These are phyloP conservation scores for Coemansia sp. DNA, from an alignment of 192 early-diverging fungal species.

Conservation along the genomic window DNA sequence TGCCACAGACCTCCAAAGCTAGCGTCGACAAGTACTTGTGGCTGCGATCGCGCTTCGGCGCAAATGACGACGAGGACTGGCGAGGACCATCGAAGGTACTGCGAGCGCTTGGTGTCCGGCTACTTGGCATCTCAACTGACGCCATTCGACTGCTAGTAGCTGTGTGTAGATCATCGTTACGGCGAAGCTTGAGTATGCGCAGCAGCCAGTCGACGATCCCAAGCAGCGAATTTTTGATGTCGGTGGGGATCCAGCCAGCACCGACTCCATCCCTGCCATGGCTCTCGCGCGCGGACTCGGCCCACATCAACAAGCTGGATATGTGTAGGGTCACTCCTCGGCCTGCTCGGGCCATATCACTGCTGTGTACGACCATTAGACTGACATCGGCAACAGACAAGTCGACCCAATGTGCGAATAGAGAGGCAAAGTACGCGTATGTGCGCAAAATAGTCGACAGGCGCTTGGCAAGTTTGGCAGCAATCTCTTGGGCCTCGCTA, in stretches of 20 bases:
- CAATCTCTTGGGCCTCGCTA: slow-evolving; percentile 29
- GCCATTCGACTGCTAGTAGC: neutral
- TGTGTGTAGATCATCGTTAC: slow-evolving; percentile 5
- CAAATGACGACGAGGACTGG: slow-evolving; percentile 4
- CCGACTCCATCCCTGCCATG: slow-evolving; percentile 1
- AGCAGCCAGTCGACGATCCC: slow-evolving; percentile 37
- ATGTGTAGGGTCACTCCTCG: slow-evolving; percentile 50
- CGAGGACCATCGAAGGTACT: neutral
- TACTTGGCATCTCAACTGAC: neutral
- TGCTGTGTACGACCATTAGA: slow-evolving; percentile 39
- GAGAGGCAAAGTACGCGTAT: slow-evolving; percentile 49
- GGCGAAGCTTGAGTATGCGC: slow-evolving; percentile 19
- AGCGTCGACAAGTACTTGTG: slow-evolving; percentile 49
- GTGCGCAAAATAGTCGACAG: slow-evolving; percentile 50
- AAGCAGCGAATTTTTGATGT: slow-evolving; percentile 32
- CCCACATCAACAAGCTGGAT: slow-evolving; percentile 43
- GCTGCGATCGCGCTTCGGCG: slow-evolving; percentile 24
- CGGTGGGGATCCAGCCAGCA: slow-evolving; percentile 24
- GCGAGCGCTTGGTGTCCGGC: neutral
- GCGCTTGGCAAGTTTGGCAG: slow-evolving; percentile 39
- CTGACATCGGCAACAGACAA: slow-evolving; percentile 41
- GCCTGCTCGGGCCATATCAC: slow-evolving; percentile 48
- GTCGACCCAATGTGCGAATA: slow-evolving; percentile 55
- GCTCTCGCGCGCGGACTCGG: slow-evolving; percentile 47
- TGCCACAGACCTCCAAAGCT: slow-evolving; percentile 36